These are phyloP conservation scores for Eutrema yunnanense DNA, from an alignment of 345 rosid species.

Conservation along the genomic window DNA sequence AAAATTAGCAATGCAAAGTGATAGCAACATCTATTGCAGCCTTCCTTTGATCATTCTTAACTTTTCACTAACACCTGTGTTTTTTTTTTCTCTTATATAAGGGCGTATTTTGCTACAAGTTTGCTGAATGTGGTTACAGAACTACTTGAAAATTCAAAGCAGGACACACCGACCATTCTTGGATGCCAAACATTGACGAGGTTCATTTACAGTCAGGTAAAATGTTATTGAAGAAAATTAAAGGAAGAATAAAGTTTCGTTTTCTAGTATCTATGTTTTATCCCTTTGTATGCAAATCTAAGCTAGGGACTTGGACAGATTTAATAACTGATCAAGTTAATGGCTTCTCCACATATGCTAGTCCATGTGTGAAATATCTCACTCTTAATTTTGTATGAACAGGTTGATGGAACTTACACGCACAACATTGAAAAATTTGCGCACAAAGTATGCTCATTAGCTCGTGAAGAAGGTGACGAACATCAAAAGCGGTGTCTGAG, in stretches of 20 bases:
- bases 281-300: background rate
- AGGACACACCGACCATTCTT: constrained; percentile 53
- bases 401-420: constrained; percentile 75
- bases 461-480: constrained; percentile 49
- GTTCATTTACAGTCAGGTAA: constrained; percentile 84
- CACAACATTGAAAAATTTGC: constrained; percentile 75
- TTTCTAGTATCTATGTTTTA: background rate
- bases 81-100: constrained; percentile 23
- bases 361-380: background rate
- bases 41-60: background rate
- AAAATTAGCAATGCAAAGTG: background rate
- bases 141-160: constrained; percentile 69
- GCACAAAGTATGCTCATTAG: constrained; percentile 62
- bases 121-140: constrained; percentile 71
- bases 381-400: constrained; percentile 26
- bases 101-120: constrained; percentile 80
- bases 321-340: background rate
- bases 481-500: constrained; percentile 40
- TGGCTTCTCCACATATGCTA: background rate
- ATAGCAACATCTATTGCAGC: background rate
- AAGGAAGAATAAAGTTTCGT: background rate
- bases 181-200: constrained; percentile 86
- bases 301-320: background rate
- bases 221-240: background rate
- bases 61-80: background rate